A percentile compares a stretch with the other conserved stretches of the same genome.
Evolutionary conservation across 1,139 yeast species (phyloP).

Genomic region (Candida glucosophila): DNA sequence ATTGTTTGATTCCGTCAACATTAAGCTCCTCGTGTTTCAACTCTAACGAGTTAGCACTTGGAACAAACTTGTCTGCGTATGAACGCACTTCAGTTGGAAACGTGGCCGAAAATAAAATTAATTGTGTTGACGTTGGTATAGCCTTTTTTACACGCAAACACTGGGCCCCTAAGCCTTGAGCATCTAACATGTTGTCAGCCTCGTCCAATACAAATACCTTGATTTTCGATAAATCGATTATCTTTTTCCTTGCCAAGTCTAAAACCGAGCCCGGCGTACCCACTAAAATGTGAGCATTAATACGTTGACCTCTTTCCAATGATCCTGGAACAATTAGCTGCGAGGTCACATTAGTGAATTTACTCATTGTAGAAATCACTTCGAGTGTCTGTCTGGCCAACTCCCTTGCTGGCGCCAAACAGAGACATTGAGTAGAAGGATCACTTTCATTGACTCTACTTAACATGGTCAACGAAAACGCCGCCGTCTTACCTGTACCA

Average conservation of each 20-base stretch:
- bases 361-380: conserved; percentile 84
- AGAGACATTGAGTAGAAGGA: conserved; percentile 67
- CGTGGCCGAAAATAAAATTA: conserved; percentile 89
- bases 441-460: conserved; percentile 57
- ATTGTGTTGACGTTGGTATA: conserved; percentile 61
- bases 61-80: conserved; percentile 80
- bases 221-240: conserved; percentile 42
- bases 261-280: conserved; percentile 93
- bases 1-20: conserved; percentile 88
- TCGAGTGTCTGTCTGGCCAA: conserved; percentile 94
- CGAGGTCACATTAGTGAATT: conserved; percentile 67
- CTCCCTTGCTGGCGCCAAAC: conserved; percentile 93
- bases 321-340: conserved; percentile 81
- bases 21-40: conserved; percentile 89
- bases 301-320: conserved; percentile 39
- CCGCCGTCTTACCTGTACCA: conserved; percentile 99
- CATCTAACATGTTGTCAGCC: conserved; percentile 96
- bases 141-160: conserved; percentile 71
- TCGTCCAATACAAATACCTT: conserved; percentile 91
- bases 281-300: conserved; percentile 69
- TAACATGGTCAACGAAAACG: conserved; percentile 89
- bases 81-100: conserved; percentile 78
- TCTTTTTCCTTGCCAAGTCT: conserved; percentile 61
- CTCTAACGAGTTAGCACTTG: conserved; percentile 83
- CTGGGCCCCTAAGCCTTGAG: conserved; percentile 84